Base-by-base conservation (phyloP, 1,139 yeast species). In the Hyphopichia fennica region DNA sequence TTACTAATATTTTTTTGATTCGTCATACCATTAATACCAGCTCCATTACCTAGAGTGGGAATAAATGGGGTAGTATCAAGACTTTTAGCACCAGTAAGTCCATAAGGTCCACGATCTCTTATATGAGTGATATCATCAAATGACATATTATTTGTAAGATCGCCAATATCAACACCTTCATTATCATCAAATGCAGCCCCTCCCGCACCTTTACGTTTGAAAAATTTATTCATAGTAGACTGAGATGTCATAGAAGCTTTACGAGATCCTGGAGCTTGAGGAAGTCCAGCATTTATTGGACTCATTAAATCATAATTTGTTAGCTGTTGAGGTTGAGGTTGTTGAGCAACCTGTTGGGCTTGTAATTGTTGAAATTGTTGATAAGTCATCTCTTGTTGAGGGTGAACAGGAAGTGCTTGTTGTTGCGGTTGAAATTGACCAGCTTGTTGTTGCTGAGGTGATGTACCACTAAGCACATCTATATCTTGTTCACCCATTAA, bases 1-100 rank as follows among this genome's bases (percentile, higher is more conserved):
- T 79, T 82, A 48, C 65, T 72, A 54, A 66, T 54, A 31, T 59
- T 65, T 72, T 54, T 65, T 54, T 33, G 59, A 11, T 53, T 50
- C 27, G 55, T 54, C 14, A 50, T 53, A 19, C 41, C 31, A 4
- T 54, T 51, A 13, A 48, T 37, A 9, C 46, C 41, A 22, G 41
- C 41, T 7, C 51, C 48, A 10, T 53, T 44, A 0, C 74, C 70
- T 11, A 85, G 43, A 0, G 88, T 83, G 9, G 95, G 95, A 34
- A 86, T 85, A 48, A 84, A 80, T 4, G 93, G 91, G 0, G 88
- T 75, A 0, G 90, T 75, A 51, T 83, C 89, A 42, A 67, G 59
- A 18, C 65, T 51, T 29, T 61, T 58, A 15, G 65, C 56, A 8
- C 65, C 57, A 34, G 66, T 63, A 33, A 72, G 63, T 1, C 84